Evolutionary conservation across 805 yeast species (phyloP), one percentile per base, ranked within the genome.

Genomic region (Candida endomychidarum): DNA sequence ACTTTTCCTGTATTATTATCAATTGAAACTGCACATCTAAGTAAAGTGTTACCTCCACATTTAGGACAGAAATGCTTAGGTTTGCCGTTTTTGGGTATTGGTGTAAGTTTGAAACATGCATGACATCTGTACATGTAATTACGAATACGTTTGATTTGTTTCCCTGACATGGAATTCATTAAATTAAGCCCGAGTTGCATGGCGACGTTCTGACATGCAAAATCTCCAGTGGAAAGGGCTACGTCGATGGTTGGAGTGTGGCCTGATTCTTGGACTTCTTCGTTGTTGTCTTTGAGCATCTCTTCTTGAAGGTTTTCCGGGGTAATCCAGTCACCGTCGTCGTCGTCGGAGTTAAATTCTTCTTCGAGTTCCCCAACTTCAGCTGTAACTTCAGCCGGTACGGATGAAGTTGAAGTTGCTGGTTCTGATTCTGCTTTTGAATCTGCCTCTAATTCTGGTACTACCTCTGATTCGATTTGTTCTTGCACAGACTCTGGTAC

Each of bases 91-190:
- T 81, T 84, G 19, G 91, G 86, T 41, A 87, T 72, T 6, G 96
- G 90, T 10, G 82, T 67, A 58, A 93, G 70, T 43, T 77, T 71
- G 77, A 93, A 93, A 67, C 99, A 93, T 0, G 97, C 99, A 61
- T 93, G 96, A 62, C 99, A 93, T 63, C 99, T 75, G 56, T 86
- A 75, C 97, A 91, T 91, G 60, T 87, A 90, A 67, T 84, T 87
- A 59, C 95, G 77, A 23, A 93, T 84, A 58, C 86, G 78, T 50
- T 79, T 83, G 63, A 93, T 90, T 53, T 83, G 88, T 47, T 81
- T 69, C 15, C 99, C 99, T 1, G 90, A 79, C 67, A 78, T 74
- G 17, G 86, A 72, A 61, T 90, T 90, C 80, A 93, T 83, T 50
- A 91, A 70, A 49, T 86, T 84, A 42, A 93, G 62, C 4, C 96